Evolutionary conservation across 768 basidiomycete genomes (phyloP), one percentile per base, ranked within the genome.

Genomic region (Lactarius indigo): DNA sequence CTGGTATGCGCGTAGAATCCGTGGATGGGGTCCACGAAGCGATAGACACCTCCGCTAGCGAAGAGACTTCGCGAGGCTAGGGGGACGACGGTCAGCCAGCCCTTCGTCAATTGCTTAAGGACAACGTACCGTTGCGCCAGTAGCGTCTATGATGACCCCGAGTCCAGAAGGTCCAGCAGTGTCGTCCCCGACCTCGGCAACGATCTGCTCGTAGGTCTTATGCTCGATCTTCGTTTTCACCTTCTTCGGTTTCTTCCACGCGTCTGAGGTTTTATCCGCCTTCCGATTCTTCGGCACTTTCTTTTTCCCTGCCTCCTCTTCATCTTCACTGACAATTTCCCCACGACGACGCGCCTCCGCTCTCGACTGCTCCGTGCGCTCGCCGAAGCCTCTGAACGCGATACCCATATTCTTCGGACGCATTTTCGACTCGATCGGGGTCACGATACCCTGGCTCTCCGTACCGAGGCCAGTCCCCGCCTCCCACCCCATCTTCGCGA

Each of bases 401-500:
- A 97, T 88, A 79, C 94, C 94, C 83, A 88, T 89, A 69, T 88
- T 88, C 77, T 89, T 89, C 8, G 91, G 92, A 6, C 94, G 86
- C 62, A 94, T 71, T 74, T 93, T 95, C 72, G 84, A 86, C 75
- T 96, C 93, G 17, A 97, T 82, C 0, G 94, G 94, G 5, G 87
- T 86, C n/a, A 93, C 85, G 59, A 96, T 96, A 71, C 94, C 94
- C 70, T 89, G 87, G 1, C 89, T 89, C 1, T 78, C 77, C 1
- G 82, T 76, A 68, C 94, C 94, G 10, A 96, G 82, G 70, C 95
- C 94, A 3, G 82, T 82, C 4, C 89, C 96, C 0, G 88, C 79
- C 73, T 88, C 81, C 96, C 97, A 99, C 9, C 97, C 97, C 90
- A 96, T 95, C 80, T 96, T 98, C 35, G 85, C 85, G 28, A 99